Conservation (phyloP, 495 filamentous ascomycete genomes). For the Tetracladium setigerum region DNA sequence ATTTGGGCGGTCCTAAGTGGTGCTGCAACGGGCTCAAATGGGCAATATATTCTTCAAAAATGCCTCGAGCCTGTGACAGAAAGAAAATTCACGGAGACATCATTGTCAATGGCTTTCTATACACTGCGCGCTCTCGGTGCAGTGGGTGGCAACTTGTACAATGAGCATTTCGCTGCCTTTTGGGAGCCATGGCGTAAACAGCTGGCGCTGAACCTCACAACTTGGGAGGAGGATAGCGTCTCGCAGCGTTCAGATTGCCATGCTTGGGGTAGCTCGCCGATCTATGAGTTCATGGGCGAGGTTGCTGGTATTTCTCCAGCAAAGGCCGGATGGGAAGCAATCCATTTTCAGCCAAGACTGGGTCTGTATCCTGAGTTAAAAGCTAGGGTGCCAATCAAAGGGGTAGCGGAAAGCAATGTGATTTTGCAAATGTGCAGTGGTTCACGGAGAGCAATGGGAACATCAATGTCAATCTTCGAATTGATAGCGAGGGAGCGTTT, state of each 20-base stretch:
- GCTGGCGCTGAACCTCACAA: conserved; percentile 28
- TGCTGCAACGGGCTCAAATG: conserved; percentile 23
- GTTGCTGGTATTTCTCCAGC: conserved; percentile 5
- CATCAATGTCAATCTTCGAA: too few species aligned
- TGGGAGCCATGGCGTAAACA: conserved; percentile 27
- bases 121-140: conserved; percentile 1
- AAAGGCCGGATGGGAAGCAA: not conserved
- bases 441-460: too few species aligned
- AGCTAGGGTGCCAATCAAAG: not conserved
- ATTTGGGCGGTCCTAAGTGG: conserved; percentile 29
- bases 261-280: conserved; percentile 33
- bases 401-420: too few species aligned
- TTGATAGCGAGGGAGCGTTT: too few species aligned
- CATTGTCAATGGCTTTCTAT: conserved; percentile 2
- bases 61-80: conserved; percentile 23
- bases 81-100: not conserved
- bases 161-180: conserved; percentile 6
- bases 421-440: too few species aligned
- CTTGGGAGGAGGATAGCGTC: conserved; percentile 33
- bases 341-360: not conserved
- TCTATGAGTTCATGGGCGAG: conserved; percentile 31
- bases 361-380: conserved; percentile 2
- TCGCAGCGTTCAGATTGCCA: conserved; percentile 33
- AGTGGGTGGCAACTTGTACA: not conserved
- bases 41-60: conserved; percentile 27